Evolutionary conservation across 2,329 filamentous ascomycete species (phyloP).

Genomic region (Sarocladiaceae sp.): DNA sequence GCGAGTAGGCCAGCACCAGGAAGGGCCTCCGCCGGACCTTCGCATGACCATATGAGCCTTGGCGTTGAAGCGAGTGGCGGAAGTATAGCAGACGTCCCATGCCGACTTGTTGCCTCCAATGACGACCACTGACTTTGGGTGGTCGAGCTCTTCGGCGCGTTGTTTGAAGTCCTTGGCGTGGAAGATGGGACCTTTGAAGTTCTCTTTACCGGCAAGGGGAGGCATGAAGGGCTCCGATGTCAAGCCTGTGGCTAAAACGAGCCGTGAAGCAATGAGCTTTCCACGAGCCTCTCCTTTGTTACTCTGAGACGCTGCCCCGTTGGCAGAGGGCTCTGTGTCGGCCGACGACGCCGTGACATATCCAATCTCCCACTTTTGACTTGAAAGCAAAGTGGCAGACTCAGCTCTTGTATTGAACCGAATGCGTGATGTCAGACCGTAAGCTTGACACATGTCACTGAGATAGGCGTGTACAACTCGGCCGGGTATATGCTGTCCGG

Average conservation of each 20-base stretch:
- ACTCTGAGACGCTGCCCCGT: not conserved
- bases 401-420: conserved; percentile 6
- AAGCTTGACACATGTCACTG: not conserved
- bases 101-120: conserved; percentile 17
- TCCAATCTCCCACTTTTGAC: not conserved
- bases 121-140: conserved; percentile 12
- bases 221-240: conserved; percentile 15
- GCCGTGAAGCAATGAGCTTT: conserved; percentile 9
- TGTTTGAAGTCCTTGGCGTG: conserved; percentile 16
- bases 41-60: conserved; percentile 17
- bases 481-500: conserved; percentile 20
- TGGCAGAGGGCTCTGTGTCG: not conserved
- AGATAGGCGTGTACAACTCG: conserved; percentile 14
- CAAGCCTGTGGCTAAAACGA: conserved; percentile 16
- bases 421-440: conserved; percentile 9
- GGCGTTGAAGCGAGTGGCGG: conserved; percentile 11
- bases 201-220: conserved; percentile 9
- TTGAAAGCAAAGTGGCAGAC: not conserved
- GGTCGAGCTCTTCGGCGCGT: not conserved
- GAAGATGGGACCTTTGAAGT: conserved; percentile 14
- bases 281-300: not conserved
- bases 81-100: conserved; percentile 15
- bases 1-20: conserved; percentile 13
- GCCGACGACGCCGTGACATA: not conserved
- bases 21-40: conserved; percentile 13